Evolutionary conservation across 2,329 filamentous ascomycete genomes (phyloP).

Genomic region (Corniculantispora saksenae): DNA sequence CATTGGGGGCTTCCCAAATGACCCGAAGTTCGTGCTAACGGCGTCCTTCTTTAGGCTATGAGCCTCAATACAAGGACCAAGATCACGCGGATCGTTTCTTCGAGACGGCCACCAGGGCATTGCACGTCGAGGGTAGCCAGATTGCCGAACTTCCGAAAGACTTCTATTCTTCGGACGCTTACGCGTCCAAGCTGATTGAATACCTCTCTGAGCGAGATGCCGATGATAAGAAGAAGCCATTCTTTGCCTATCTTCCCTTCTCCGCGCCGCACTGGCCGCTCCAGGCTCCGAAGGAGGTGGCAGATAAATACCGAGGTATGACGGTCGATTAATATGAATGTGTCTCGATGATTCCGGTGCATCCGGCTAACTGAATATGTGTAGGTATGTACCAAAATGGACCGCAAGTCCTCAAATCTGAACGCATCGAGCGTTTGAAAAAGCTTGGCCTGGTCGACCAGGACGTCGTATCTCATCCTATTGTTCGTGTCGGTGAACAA

Average conservation of each 20-base stretch:
- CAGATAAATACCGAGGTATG: constrained; percentile 55
- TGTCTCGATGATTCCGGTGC: too few relatives aligned
- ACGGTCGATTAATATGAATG: too few relatives aligned
- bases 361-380: background rate
- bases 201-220: constrained; percentile 53
- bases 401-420: constrained; percentile 55
- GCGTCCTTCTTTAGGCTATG: constrained; percentile 38
- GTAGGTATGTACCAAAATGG: constrained; percentile 56
- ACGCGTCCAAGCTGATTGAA: constrained; percentile 52
- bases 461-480: constrained; percentile 52
- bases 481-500: constrained; percentile 42
- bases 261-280: constrained; percentile 66
- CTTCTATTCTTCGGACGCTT: constrained; percentile 57
- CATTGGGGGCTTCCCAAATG: background rate
- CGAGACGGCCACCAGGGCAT: constrained; percentile 29
- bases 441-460: constrained; percentile 55
- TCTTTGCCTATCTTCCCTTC: constrained; percentile 63
- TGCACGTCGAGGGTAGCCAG: constrained; percentile 34
- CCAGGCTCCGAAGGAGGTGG: constrained; percentile 56
- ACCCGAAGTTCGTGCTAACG: background rate
- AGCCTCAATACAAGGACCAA: constrained; percentile 41
- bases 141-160: constrained; percentile 44
- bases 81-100: constrained; percentile 43
- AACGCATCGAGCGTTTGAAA: constrained; percentile 55
- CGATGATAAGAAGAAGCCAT: constrained; percentile 41